Conservation (phyloP, 2,329 filamentous ascomycete genomes). For the Microsporum ferrugineum region DNA sequence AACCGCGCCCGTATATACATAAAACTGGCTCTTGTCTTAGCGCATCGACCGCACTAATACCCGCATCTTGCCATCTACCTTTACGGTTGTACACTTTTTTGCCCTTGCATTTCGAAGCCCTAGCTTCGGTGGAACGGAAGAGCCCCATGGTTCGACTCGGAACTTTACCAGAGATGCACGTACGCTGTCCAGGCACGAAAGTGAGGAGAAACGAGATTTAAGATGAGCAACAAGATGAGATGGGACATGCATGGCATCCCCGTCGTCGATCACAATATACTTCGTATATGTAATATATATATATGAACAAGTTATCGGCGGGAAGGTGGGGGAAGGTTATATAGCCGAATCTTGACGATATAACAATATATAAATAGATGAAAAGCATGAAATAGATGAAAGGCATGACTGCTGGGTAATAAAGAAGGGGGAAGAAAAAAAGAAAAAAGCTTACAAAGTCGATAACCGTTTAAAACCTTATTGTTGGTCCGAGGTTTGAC, state of each 20-base stretch:
- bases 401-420: too few species aligned
- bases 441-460: not conserved
- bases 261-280: not conserved
- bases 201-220: not conserved
- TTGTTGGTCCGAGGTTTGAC: not conserved
- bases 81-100: not conserved
- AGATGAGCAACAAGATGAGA: not conserved
- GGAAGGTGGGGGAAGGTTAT: not conserved
- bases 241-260: not conserved
- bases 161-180: not conserved
- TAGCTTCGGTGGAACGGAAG: not conserved
- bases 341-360: not conserved
- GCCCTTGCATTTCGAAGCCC: not conserved
- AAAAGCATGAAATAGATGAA: too few species aligned
- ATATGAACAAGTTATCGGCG: not conserved
- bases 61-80: not conserved
- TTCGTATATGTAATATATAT: not conserved
- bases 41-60: not conserved
- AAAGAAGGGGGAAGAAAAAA: too few species aligned
- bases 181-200: not conserved
- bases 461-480: not conserved
- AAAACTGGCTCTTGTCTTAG: too few species aligned
- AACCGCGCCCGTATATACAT: too few species aligned
- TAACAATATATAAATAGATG: too few species aligned
- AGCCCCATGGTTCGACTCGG: not conserved